These are phyloP conservation scores for Pulveroboletus sp. DNA, from an alignment of 1,284 basidiomycete species.

Conservation along the genomic window DNA sequence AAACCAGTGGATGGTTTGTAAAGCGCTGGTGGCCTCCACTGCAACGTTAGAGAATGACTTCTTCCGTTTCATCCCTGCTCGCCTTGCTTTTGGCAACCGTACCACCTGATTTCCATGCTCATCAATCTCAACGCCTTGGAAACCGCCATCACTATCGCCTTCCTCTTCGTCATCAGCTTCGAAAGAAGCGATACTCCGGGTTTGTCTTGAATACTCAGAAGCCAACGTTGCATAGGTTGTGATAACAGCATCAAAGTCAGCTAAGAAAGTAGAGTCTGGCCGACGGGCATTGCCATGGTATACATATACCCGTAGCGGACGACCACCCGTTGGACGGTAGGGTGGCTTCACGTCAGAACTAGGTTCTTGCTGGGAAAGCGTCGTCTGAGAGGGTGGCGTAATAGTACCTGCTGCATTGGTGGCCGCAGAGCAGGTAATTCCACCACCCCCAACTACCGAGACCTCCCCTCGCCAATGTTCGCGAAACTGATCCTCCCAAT, in stretches of 20 bases:
- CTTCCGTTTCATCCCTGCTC: constrained; percentile 65
- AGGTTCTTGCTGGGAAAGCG: constrained; percentile 39
- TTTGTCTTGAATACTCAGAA: constrained; percentile 92
- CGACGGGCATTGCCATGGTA: constrained; percentile 94
- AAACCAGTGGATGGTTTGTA: constrained; percentile 98
- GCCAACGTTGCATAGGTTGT: constrained; percentile 97
- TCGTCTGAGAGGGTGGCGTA: constrained; percentile 26
- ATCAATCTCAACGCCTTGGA: constrained; percentile 64
- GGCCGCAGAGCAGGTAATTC: constrained; percentile 37
- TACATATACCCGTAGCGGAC: constrained; percentile 80
- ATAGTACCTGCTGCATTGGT: constrained; percentile 21
- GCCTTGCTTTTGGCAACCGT: constrained; percentile 58
- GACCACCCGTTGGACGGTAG: constrained; percentile 48
- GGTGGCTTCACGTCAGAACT: constrained; percentile 40
- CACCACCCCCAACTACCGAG: constrained; percentile 75
- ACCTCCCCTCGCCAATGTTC: constrained; percentile 93
- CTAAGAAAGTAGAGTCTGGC: constrained; percentile 81
- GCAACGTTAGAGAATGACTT: constrained; percentile 54
- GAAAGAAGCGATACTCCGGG: constrained; percentile 53
- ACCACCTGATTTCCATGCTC: constrained; percentile 64
- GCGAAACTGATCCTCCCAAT: constrained; percentile 98
- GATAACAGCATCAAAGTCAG: constrained; percentile 95
- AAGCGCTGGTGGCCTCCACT: constrained; percentile 74
- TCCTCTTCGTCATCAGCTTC: constrained; percentile 71
- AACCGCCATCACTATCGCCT: constrained; percentile 63